Base-by-base conservation (phyloP, 2,329 filamentous ascomycete genomes). In the Aspergillus amoenus region DNA sequence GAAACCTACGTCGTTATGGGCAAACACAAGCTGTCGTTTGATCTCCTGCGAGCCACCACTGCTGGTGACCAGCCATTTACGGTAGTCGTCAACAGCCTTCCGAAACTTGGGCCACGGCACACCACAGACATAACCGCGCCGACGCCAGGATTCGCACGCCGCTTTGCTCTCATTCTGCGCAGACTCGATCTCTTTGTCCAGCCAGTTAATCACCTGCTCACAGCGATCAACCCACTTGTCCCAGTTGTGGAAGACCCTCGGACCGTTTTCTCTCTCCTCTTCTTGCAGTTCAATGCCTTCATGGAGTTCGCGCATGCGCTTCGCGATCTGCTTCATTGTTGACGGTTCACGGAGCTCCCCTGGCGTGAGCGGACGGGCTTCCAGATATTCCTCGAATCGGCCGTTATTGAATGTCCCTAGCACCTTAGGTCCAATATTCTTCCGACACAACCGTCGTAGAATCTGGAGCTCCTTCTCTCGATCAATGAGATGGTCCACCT, bases 401-500 rank as follows among this genome's bases (percentile, higher is more conserved):
- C 94, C 94, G 69, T 99, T 99, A 53, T 83, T 85, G 73, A 99
- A 99, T 0, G 91, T 97, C 1, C 94, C 94, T 0, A 99, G 81
- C 30, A 99, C 80, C 15, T 91, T 86, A 5, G 94, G 94, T 3
- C 94, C 94, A 62, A 99, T 99, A 66, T 89, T 92, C 80, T 97
- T 96, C 55, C 90, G 87, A 2, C 90, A 91, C 32, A 99, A 83
- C 42, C 94, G 88, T 58, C 88, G 85, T 17, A 99, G 82, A 48
- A 97, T 94, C 59, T 87, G 86, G 15, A 99, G 81, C 72, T 99
- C 94, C 22, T 89, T 89, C 56, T 97, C 90, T 59, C 94, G 85
- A 71, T 99, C 93, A 66, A 99, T 99, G 43, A 99, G 82, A 72
- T 97, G 91, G 69, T 96, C 93, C 3, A 95, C 93, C 68, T 97